Evolutionary conservation across 352 stramenopile genomes (phyloP), one percentile per base, ranked within the genome.

Genomic region (Globisporangium nagaii): DNA sequence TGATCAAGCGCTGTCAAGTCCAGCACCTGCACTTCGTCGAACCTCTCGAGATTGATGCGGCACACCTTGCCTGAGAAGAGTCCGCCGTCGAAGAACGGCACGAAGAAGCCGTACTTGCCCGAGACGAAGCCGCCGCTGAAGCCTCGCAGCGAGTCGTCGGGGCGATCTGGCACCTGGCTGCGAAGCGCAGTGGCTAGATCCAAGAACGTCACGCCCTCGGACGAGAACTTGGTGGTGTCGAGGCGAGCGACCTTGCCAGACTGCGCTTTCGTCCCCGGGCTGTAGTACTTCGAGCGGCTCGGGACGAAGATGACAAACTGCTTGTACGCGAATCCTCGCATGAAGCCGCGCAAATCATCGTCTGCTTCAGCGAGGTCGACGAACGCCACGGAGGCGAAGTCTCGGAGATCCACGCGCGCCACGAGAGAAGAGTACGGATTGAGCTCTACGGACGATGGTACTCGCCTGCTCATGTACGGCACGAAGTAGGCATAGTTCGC

Each of bases 21-120:
- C 9, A 93, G 57, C 25, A 73, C 73, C 61, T 93, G 79, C 9
- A 93, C 82, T 62, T 90, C 79, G 39, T 88, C 60, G 28, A 90
- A 93, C 31, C 73, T 90, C 24, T 88, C 73, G 1, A 93, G 60
- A 37, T 90, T 93, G 58, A 90, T 81, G 49, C 82, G 71, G 24
- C 81, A 90, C 12, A 93, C 62, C 40, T 86, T 90, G 7, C 82
- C 82, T 1, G 79, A 88, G 59, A 86, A 87, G 0, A 56, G 60
- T 3, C 55, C 62, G 20, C 82, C 82, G 28, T 89, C 82, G 39
- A 89, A 93, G 56, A 75, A 89, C 5, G 82, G 82, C 24, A 88
- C 66, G 50, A 93, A 88, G 58, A 88, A 89, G 8, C 76, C 82
- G 52, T 90, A 93, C 55, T 90, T 87, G 22, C 82, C 82, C 2